A percentile compares a stretch with the other conserved stretches of the same genome.
Conservation (phyloP, 768 basidiomycete genomes). For the Suillus discolor region DNA sequence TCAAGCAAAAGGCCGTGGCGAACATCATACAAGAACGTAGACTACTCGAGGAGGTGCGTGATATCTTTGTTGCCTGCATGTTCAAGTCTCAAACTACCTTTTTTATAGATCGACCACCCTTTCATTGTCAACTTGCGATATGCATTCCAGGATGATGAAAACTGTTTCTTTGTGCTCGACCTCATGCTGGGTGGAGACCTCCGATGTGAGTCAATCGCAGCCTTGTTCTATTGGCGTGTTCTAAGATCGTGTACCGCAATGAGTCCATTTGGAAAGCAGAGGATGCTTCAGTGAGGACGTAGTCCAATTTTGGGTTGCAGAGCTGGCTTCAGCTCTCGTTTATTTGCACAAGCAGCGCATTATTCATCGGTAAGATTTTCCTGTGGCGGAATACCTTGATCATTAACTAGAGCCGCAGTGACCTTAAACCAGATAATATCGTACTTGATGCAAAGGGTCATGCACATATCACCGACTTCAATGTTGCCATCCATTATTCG, state of each 20-base stretch:
- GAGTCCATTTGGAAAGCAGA: slow-evolving; percentile 84
- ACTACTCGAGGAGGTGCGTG: slow-evolving; percentile 83
- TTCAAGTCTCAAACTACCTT: slow-evolving; percentile 15
- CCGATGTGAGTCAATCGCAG: slow-evolving; percentile 63
- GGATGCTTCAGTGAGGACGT: slow-evolving; percentile 66
- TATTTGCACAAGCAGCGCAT: slow-evolving; percentile 93
- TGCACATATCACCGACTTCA: slow-evolving; percentile 97
- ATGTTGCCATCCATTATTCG: slow-evolving; percentile 98
- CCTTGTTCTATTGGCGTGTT: slow-evolving; percentile 3
- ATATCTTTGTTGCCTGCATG: not conserved
- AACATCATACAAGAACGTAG: slow-evolving; percentile 95
- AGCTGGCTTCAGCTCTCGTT: slow-evolving; percentile 80
- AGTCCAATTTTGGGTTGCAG: slow-evolving; percentile 88
- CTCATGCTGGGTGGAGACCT: slow-evolving; percentile 96
- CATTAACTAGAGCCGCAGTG: slow-evolving; percentile 48
- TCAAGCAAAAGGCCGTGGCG: slow-evolving; percentile 87
- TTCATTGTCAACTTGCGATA: slow-evolving; percentile 91
- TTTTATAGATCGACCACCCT: slow-evolving; percentile 76
- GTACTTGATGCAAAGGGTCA: slow-evolving; percentile 92
- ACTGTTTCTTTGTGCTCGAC: slow-evolving; percentile 97
- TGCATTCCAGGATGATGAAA: slow-evolving; percentile 96
- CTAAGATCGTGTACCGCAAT: slow-evolving; percentile 2
- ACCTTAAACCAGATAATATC: slow-evolving; percentile 97
- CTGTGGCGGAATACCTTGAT: not conserved
- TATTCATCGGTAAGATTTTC: slow-evolving; percentile 78